Percentiles rank a stretch among this genome's conserved stretches.
phyloP scores from a whole-genome alignment of 129 eudicot genomes.

The Cynara cardunculus region DNA sequence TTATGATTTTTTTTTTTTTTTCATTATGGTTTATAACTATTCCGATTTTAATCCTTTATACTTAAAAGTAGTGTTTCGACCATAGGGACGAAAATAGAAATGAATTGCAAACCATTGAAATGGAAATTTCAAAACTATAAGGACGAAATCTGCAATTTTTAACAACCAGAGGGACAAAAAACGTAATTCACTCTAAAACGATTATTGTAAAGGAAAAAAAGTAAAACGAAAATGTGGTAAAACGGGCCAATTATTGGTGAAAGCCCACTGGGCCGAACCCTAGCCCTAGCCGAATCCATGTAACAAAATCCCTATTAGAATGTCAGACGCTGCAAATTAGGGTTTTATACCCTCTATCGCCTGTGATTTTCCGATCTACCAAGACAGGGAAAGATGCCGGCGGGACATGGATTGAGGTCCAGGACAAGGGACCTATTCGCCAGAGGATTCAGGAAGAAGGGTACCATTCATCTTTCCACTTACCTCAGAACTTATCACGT shows the following conservation, averaged over 20 bases:
- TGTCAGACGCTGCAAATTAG: background rate
- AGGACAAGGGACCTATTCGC: conserved; percentile 62
- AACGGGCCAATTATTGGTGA: background rate
- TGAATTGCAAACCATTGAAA: too few species aligned
- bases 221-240: too few species aligned
- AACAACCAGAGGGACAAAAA: too few species aligned
- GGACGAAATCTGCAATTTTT: too few species aligned
- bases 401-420: conserved; percentile 71
- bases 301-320: background rate
- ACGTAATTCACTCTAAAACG: too few species aligned
- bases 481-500: conserved; percentile 51
- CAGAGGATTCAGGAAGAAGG: conserved; percentile 59
- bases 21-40: too few species aligned
- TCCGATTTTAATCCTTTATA: too few species aligned
- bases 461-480: conserved; percentile 46
- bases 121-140: too few species aligned
- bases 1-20: too few species aligned
- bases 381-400: conserved; percentile 49
- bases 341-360: background rate
- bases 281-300: background rate
- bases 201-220: background rate
- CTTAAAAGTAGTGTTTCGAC: too few species aligned
- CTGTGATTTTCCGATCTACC: background rate
- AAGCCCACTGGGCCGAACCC: background rate
- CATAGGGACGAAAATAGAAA: too few species aligned